These are phyloP conservation scores for Colletotrichum kahawae DNA, from an alignment of 2,329 filamentous ascomycete genomes.

Conservation along the genomic window DNA sequence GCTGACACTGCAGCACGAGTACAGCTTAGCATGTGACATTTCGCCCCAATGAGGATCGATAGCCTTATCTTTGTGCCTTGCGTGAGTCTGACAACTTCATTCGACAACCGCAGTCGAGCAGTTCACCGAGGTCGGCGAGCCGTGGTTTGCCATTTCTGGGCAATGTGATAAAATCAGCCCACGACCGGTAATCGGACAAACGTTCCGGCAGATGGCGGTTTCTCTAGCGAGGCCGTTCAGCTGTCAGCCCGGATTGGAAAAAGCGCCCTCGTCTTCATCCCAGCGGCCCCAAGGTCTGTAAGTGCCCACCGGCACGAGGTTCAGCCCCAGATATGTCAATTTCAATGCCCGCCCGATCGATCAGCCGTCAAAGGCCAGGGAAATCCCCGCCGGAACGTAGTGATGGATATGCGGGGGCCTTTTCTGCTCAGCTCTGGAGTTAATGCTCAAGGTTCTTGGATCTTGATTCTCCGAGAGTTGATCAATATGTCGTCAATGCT, in stretches of 20 bases:
- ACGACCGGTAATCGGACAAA: neutral
- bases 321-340: neutral
- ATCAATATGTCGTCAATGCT: neutral
- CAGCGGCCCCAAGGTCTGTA: neutral
- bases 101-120: neutral
- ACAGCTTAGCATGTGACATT: slow-evolving; percentile 1
- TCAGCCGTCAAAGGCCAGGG: neutral
- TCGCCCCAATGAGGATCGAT: neutral
- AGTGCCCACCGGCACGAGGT: neutral
- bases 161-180: neutral
- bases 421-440: neutral
- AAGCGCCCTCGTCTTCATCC: neutral
- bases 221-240: neutral
- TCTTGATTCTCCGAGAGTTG: neutral
- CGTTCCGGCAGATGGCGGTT: neutral
- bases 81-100: neutral
- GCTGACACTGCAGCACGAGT: neutral
- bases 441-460: neutral
- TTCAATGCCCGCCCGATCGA: neutral
- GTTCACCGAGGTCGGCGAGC: neutral
- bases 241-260: neutral
- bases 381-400: neutral
- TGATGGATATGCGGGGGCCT: neutral
- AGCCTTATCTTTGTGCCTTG: neutral
- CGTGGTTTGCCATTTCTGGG: neutral